These are phyloP conservation scores for Colletotrichum sansevieriae DNA, from an alignment of 2,329 filamentous ascomycete genomes.

Conservation along the genomic window DNA sequence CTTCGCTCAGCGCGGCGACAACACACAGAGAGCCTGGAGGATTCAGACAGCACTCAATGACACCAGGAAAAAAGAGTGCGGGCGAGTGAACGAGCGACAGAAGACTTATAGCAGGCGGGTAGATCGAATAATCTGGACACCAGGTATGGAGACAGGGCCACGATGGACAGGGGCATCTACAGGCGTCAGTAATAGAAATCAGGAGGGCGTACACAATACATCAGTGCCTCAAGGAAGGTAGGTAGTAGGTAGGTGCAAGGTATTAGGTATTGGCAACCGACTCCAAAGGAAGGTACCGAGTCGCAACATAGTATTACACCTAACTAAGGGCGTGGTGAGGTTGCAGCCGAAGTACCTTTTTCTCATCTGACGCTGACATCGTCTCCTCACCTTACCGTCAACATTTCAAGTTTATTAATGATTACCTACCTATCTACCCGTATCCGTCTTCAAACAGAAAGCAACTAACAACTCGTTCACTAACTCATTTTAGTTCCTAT, in stretches of 20 bases:
- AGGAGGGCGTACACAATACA: conserved; percentile 30
- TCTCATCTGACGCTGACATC: background rate
- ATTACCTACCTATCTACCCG: background rate
- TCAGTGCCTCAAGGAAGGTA: conserved; percentile 8
- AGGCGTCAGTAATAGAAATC: conserved; percentile 33
- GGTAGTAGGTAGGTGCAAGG: background rate
- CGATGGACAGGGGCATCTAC: conserved; percentile 6
- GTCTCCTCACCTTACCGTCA: background rate
- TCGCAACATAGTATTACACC: conserved; percentile 1
- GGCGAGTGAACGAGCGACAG: background rate
- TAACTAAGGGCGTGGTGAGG: background rate
- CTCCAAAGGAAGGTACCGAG: background rate
- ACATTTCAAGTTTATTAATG: background rate
- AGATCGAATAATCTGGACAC: conserved; percentile 31
- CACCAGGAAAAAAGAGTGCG: background rate
- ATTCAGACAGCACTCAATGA: background rate
- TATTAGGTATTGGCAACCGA: background rate
- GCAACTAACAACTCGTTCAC: background rate
- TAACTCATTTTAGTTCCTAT: background rate
- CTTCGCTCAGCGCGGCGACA: background rate
- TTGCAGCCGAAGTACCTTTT: background rate
- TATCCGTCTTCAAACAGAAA: background rate
- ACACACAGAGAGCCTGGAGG: background rate
- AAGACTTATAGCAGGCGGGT: background rate
- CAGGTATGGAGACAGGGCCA: conserved; percentile 2